Conservation (phyloP, 1,284 basidiomycete species). For the Fomitopsis pinicola region DNA sequence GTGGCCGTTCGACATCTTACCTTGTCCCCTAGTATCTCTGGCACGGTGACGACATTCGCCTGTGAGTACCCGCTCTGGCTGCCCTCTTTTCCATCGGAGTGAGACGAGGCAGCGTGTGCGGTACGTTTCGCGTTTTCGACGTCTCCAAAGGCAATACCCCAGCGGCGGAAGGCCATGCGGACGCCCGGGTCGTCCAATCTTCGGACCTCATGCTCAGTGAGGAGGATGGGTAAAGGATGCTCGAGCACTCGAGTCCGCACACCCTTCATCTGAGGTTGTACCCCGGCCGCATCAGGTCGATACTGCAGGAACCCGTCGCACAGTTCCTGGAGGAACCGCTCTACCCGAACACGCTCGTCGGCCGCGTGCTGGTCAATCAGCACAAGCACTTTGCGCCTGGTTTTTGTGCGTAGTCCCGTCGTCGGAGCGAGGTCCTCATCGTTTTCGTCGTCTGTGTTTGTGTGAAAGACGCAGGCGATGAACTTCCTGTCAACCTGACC, state of each 20-base stretch:
- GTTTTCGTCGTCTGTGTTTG: conserved; percentile 8
- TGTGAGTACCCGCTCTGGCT: conserved; percentile 44
- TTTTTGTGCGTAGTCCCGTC: conserved; percentile 5
- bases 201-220: conserved; percentile 59
- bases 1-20: conserved; percentile 31
- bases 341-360: conserved; percentile 88
- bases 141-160: conserved; percentile 67
- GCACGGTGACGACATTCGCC: conserved; percentile 53
- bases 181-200: conserved; percentile 38
- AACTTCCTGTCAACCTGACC: conserved; percentile 90
- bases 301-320: conserved; percentile 51
- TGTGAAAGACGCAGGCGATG: conserved; percentile 60
- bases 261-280: conserved; percentile 23
- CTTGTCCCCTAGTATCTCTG: conserved; percentile 67
- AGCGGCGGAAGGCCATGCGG: conserved; percentile 51
- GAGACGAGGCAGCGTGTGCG: conserved; percentile 7
- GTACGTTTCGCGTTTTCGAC: conserved; percentile 18
- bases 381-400: conserved; percentile 42
- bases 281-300: conserved; percentile 5
- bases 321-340: conserved; percentile 70
- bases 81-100: conserved; percentile 10
- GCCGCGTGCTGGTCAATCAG: conserved; percentile 96
- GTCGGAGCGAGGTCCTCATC: neutral
- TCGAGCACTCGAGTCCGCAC: conserved; percentile 39
- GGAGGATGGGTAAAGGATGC: conserved; percentile 53